These are phyloP conservation scores for Diversispora eburnea DNA, from an alignment of 192 early-diverging fungal species.

Conservation along the genomic window DNA sequence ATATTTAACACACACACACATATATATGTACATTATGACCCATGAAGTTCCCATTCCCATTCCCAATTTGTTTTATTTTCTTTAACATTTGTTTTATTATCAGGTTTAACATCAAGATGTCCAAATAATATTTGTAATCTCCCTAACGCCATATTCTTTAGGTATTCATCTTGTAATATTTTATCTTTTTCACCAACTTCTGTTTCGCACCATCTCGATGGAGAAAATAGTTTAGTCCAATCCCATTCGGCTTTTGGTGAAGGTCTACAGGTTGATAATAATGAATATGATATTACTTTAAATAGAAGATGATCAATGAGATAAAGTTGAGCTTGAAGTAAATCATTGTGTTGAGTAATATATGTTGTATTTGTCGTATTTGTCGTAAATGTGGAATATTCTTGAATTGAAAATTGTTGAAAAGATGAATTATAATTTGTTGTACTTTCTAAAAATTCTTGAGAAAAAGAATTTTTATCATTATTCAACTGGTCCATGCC, in stretches of 20 bases:
- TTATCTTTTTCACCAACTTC: background rate
- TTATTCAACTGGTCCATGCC: conserved; percentile 3
- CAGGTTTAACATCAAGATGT: background rate
- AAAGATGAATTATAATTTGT: background rate
- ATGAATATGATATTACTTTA: background rate
- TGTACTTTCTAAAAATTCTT: conserved; percentile 4
- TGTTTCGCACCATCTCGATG: conserved; percentile 1
- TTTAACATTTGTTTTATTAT: background rate
- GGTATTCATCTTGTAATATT: background rate
- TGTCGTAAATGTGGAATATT: background rate
- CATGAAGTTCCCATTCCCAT: background rate
- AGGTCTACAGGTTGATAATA: conserved; percentile 11
- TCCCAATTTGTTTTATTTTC: background rate
- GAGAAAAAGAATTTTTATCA: background rate
- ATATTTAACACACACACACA: too few relatives aligned
- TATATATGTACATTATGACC: too few relatives aligned
- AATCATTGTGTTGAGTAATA: conserved; percentile 5
- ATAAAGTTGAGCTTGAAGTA: conserved; percentile 17
- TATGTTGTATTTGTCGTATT: background rate
- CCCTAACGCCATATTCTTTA: conserved; percentile 7
- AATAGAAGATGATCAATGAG: conserved; percentile 18
- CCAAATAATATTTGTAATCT: conserved; percentile 19
- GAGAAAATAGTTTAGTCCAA: conserved; percentile 17
- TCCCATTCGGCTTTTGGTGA: conserved; percentile 26
- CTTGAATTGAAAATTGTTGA: background rate